Base-by-base conservation (phyloP, 2,329 filamentous ascomycete genomes). In the Penicillium sp. region DNA sequence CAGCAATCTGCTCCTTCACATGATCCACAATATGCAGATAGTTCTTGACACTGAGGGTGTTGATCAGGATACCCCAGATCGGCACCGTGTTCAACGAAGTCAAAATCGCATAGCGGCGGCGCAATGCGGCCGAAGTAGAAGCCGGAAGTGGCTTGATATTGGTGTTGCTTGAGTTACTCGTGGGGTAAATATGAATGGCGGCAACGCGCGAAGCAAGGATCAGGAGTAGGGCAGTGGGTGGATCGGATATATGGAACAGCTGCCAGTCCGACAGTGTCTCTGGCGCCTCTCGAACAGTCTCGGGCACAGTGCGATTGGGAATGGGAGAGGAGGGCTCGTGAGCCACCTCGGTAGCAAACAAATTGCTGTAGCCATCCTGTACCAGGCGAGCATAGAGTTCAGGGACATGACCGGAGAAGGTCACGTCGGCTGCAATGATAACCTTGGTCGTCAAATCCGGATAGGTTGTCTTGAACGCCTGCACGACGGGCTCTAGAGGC, bases 31-130 rank as follows among this genome's bases (percentile, higher is more conserved):
- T 93, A 15, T 87, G 82, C 65, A 97, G 85, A 80, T 97, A 98
- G 75, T 97, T 96, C 62, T 90, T 88, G 6, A 98, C 92, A 24
- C 91, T 94, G 4, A 99, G 87, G 0, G 95, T 99, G 78, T 98
- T 98, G 78, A 99, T 93, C 1, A 99, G 83, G 64, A 99, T 97
- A 8, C 95, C 95, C 69, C 97, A 92, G 55, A 97, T 88, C 22
- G 92, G 88, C 0, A 89, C 90, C 0, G 92, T 92, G 19, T 89
- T 88, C 30, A 98, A 87, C 0, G 88, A 88, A 1, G 94, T 90
- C 12, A 97, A 84, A 61, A 95, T 88, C 0, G 90, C 95, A 77
- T 98, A 99, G 40, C 95, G 91, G 2, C 95, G 90, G 28, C 92
- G 89, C 17, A 99, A 86, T 26, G 85, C 79, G 9, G 82, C 78